Percentiles rank a stretch among this genome's conserved stretches.
These are phyloP conservation scores for Chrysanthemum makinoi DNA, from an alignment of 129 eudicot genomes.

Conservation along the genomic window DNA sequence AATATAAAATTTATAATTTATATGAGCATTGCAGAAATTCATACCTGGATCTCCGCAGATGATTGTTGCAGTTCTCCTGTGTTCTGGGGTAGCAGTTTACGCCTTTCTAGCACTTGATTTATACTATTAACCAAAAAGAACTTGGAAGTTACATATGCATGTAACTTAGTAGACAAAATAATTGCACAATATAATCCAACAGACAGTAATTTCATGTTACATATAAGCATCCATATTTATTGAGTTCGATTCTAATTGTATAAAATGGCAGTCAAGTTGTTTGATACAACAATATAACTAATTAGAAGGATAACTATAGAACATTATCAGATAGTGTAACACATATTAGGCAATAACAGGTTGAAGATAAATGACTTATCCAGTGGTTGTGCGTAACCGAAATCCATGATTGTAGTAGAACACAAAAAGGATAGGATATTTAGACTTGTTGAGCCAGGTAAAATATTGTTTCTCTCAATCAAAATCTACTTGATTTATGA, in stretches of 20 bases:
- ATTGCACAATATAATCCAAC: background rate
- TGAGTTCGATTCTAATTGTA: background rate
- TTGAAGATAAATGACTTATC: no score
- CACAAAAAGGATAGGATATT: no score
- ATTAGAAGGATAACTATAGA: no score
- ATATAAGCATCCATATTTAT: slow-evolving; percentile 1
- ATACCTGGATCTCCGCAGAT: slow-evolving; percentile 30
- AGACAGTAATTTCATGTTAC: background rate
- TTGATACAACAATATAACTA: background rate
- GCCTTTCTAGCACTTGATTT: slow-evolving; percentile 37
- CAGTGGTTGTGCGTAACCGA: no score
- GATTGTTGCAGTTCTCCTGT: slow-evolving; percentile 19
- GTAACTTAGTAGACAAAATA: slow-evolving; percentile 7
- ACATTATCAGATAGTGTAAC: no score
- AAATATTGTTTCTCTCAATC: no score
- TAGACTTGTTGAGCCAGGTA: no score
- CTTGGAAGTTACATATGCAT: background rate
- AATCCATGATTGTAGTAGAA: no score
- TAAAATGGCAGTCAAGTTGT: background rate
- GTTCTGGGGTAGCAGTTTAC: slow-evolving; percentile 22
- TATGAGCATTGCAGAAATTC: background rate
- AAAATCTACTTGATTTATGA: no score
- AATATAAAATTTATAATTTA: no score
- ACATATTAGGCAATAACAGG: no score
- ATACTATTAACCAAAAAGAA: slow-evolving; percentile 22